Evolutionary conservation across 208 protist species (phyloP), one percentile per base, ranked within the genome.

Genomic region (Trypanosoma vivax): DNA sequence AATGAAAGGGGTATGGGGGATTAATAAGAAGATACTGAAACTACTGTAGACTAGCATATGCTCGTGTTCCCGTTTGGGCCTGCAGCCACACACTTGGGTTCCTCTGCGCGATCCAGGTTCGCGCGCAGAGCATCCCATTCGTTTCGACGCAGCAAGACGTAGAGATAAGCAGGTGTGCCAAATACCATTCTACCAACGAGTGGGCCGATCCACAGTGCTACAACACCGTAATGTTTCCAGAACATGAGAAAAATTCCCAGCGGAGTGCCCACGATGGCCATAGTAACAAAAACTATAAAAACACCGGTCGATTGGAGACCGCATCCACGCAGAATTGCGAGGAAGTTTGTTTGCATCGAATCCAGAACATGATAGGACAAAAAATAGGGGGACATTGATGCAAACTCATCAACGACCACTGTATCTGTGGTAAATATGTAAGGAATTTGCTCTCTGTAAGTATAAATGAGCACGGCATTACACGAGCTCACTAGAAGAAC

Each of bases 401-500:
- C 31, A 46, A 61, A 61, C 33, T 76, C 42, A 9, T 31, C 19
- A 16, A 47, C 57, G 10, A 90, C 60, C 34, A 78, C 61, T 13
- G 48, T 47, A 24, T 73, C 52, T 18, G 43, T 57, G 4, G 81
- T 83, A 53, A 92, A 90, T 34, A 84, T 40, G n/a, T 60, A 73
- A 9, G 85, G 78, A 13, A 92, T 74, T 33, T 68, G 69, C 5
- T 73, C 29, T 30, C 73, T 53, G 29, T 86, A 54, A n/a, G 68
- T 3, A 11, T 76, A 59, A 40, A 81, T 50, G 37, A 92, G 16
- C 16, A 69, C 13, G 13, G 77, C 50, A 53, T 84, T 76, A 9
- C 78, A 35, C 1, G 61, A 21, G 21, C 73, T 70, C 9, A 88
- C 56, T 43, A 50, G 48, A 14, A 90, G 45, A 28, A 88, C 71